phyloP scores from a whole-genome alignment of 1,139 yeast genomes.

The Yamadazyma kanchanaburiensis region DNA sequence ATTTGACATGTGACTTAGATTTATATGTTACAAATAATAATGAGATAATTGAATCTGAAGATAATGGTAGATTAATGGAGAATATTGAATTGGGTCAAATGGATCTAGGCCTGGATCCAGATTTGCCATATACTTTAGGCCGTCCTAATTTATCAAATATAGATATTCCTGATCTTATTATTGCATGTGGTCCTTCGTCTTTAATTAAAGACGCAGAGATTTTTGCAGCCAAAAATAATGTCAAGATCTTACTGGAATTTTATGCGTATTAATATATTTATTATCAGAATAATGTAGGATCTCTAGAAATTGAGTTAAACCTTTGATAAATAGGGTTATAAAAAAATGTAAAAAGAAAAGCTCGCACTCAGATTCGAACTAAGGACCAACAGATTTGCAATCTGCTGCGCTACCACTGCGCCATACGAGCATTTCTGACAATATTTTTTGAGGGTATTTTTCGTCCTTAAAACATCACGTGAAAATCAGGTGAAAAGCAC shows the following conservation, averaged over 20 bases:
- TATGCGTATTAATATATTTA: constrained; percentile 4
- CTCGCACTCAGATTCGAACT: constrained; percentile 51
- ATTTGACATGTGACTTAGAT: constrained; percentile 10
- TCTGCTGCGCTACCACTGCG: constrained; percentile 59
- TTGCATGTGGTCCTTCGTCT: constrained; percentile 69
- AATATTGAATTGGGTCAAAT: constrained; percentile 5
- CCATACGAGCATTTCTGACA: constrained; percentile 50
- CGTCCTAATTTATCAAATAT: constrained; percentile 42
- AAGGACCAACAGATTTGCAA: constrained; percentile 56
- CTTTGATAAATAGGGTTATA: background rate
- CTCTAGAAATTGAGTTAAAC: background rate
- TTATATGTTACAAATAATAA: constrained; percentile 7
- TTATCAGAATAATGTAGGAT: too few relatives aligned
- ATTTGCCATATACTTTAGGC: constrained; percentile 16
- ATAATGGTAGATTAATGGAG: constrained; percentile 6
- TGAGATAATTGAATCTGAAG: constrained; percentile 14
- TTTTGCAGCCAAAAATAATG: constrained; percentile 3
- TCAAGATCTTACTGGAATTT: constrained; percentile 4
- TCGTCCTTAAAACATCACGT: too few relatives aligned
- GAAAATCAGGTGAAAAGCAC: too few relatives aligned
- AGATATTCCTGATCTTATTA: constrained; percentile 26
- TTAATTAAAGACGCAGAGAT: constrained; percentile 51
- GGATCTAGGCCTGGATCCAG: constrained; percentile 4
- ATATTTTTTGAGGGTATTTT: too few relatives aligned
- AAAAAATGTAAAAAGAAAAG: constrained; percentile 18